A percentile compares a stretch with the other conserved stretches of the same genome.
These are phyloP conservation scores for Clarireedia homoeocarpa DNA, from an alignment of 2,329 filamentous ascomycete species.

Conservation along the genomic window DNA sequence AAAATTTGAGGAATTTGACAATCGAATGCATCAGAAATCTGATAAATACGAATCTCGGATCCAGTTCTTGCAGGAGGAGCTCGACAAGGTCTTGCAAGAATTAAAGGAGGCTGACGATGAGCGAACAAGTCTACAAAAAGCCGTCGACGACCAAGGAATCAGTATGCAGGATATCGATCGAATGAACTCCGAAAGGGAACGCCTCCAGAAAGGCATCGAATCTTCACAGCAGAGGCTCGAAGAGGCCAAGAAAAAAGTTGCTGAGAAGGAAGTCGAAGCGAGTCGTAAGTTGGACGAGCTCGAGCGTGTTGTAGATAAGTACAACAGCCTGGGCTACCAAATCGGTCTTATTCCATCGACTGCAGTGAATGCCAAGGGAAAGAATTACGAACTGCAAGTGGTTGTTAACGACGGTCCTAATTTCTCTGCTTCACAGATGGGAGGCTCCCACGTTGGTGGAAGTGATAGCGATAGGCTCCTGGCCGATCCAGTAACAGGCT, in stretches of 20 bases:
- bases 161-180: slow-evolving; percentile 98
- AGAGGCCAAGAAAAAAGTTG: slow-evolving; percentile 73
- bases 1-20: slow-evolving; percentile 95
- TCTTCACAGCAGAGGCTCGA: slow-evolving; percentile 68
- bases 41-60: slow-evolving; percentile 82
- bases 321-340: slow-evolving; percentile 92
- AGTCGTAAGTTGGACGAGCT: slow-evolving; percentile 81
- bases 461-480: slow-evolving; percentile 67
- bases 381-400: slow-evolving; percentile 77
- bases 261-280: slow-evolving; percentile 83
- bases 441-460: slow-evolving; percentile 25
- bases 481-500: slow-evolving; percentile 74
- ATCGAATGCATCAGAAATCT: slow-evolving; percentile 71
- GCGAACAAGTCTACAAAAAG: slow-evolving; percentile 67
- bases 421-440: slow-evolving; percentile 58
- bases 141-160: slow-evolving; percentile 87
- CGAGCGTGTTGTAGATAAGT: slow-evolving; percentile 81
- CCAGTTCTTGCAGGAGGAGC: slow-evolving; percentile 76
- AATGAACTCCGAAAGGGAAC: slow-evolving; percentile 92
- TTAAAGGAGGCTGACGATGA: slow-evolving; percentile 77
- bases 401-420: slow-evolving; percentile 72
- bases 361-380: slow-evolving; percentile 76
- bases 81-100: slow-evolving; percentile 69
- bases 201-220: slow-evolving; percentile 83
- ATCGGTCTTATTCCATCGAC: slow-evolving; percentile 82